phyloP scores from a whole-genome alignment of 75 land plant genomes.

The Cryptomeria japonica region DNA sequence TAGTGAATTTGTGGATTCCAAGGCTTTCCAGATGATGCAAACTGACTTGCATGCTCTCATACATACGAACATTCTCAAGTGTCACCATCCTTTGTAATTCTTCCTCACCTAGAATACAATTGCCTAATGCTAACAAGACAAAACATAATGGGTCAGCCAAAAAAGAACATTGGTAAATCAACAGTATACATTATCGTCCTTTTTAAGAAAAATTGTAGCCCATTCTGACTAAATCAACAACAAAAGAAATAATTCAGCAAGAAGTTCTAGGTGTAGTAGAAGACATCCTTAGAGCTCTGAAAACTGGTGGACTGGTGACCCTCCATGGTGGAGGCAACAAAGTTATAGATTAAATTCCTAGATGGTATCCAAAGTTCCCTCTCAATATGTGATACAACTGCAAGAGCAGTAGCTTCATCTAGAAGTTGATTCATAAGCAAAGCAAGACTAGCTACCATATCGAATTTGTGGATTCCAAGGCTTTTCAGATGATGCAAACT shows the following conservation, averaged over 20 bases:
- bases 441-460: conserved; percentile 64
- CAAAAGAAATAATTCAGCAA: no score
- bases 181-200: no score
- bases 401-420: conserved; percentile 87
- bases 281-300: no score
- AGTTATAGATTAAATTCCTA: conserved; percentile 93
- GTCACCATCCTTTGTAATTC: no score
- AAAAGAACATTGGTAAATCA: no score
- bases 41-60: conserved; percentile 99
- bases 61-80: conserved; percentile 51
- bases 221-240: no score
- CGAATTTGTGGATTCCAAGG: conserved; percentile 75
- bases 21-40: conserved; percentile 77
- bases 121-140: no score
- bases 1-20: conserved; percentile 75
- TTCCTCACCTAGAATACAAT: no score
- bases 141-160: no score
- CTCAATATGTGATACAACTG: conserved; percentile 97
- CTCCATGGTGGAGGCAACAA: conserved; percentile 89
- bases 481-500: conserved; percentile 83
- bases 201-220: no score
- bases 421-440: conserved; percentile 95
- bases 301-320: conserved; percentile 7
- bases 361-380: conserved; percentile 93
- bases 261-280: no score